Evolutionary conservation across 768 basidiomycete species (phyloP).

Genomic region (Vishniacozyma victoriae): DNA sequence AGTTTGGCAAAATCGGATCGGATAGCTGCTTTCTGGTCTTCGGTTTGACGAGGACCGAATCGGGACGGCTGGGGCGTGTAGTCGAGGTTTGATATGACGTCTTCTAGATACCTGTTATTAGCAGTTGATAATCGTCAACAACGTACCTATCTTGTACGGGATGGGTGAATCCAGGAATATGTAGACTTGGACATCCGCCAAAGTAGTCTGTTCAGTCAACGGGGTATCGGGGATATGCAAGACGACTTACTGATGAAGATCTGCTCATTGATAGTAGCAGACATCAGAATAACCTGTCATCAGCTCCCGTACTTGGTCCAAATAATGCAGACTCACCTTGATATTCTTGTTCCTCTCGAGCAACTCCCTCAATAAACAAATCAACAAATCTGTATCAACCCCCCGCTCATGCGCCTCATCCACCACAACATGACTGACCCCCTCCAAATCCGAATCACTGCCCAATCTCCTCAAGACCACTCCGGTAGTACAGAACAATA

Average conservation of each 20-base stretch:
- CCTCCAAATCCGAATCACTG: constrained; percentile 57
- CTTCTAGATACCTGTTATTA: constrained; percentile 71
- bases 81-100: constrained; percentile 58
- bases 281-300: constrained; percentile 69
- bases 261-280: constrained; percentile 84
- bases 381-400: constrained; percentile 80
- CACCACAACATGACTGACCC: constrained; percentile 77
- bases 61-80: constrained; percentile 54
- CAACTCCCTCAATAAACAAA: constrained; percentile 75
- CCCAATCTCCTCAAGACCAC: constrained; percentile 77
- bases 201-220: constrained; percentile 62
- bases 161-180: constrained; percentile 75
- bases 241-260: constrained; percentile 51
- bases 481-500: constrained; percentile 90
- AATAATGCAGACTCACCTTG: constrained; percentile 48
- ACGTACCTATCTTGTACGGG: constrained; percentile 69
- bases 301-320: neutral
- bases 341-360: constrained; percentile 59
- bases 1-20: constrained; percentile 53
- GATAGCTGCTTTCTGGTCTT: constrained; percentile 53
- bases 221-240: neutral
- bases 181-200: constrained; percentile 67
- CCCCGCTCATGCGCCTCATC: constrained; percentile 94
- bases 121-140: neutral
- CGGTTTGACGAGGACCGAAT: constrained; percentile 50